Evolutionary conservation across 1,139 yeast species (phyloP).

Genomic region (Hansenula anomala): DNA sequence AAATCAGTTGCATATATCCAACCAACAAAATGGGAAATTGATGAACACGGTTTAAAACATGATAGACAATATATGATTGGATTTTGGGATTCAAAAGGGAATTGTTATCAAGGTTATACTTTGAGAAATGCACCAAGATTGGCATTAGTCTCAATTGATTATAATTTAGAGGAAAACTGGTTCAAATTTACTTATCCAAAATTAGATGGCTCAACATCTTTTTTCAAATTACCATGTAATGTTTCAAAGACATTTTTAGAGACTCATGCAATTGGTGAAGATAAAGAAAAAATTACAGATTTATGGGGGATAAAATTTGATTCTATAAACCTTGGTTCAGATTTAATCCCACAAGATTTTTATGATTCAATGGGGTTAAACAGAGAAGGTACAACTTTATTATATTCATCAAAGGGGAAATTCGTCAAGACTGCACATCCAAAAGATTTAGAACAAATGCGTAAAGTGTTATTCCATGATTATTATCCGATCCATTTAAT

Average conservation of each 20-base stretch:
- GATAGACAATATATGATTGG: constrained; percentile 39
- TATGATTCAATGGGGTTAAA: constrained; percentile 17
- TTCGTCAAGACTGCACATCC: constrained; percentile 25
- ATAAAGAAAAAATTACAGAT: constrained; percentile 7
- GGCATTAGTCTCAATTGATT: constrained; percentile 24
- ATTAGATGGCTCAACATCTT: constrained; percentile 14
- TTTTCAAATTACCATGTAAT: constrained; percentile 25
- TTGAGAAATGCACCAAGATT: constrained; percentile 31
- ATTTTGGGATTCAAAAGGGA: constrained; percentile 20
- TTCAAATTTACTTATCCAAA: constrained; percentile 27
- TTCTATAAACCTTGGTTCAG: constrained; percentile 20
- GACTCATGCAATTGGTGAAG: constrained; percentile 7
- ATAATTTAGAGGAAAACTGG: constrained; percentile 21
- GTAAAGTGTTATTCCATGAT: constrained; percentile 35
- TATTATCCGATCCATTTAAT: constrained; percentile 37
- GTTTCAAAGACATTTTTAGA: constrained; percentile 23
- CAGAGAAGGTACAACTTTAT: constrained; percentile 18
- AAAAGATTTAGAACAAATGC: constrained; percentile 6
- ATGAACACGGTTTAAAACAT: constrained; percentile 33
- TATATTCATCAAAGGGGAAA: constrained; percentile 29
- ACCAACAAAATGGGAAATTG: constrained; percentile 30
- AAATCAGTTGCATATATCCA: constrained; percentile 34
- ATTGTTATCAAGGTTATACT: constrained; percentile 27
- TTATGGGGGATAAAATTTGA: constrained; percentile 24
- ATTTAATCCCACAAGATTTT: constrained; percentile 21